Evolutionary conservation across 768 basidiomycete genomes (phyloP).

Genomic region (Suillus hirtellus): DNA sequence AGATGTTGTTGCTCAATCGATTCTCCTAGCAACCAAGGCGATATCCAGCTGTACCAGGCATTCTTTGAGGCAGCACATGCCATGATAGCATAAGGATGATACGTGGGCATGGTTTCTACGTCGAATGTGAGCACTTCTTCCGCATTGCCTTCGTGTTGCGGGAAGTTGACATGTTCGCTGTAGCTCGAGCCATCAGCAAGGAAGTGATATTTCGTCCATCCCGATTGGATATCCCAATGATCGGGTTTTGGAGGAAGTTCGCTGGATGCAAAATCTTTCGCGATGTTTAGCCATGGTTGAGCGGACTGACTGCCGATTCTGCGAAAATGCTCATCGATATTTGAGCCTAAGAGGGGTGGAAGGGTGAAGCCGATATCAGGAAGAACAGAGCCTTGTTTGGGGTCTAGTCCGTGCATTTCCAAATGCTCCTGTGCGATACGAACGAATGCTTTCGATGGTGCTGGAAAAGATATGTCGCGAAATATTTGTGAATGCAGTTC

Average conservation of each 20-base stretch:
- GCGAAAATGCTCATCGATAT: constrained; percentile 88
- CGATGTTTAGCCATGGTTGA: constrained; percentile 76
- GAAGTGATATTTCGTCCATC: constrained; percentile 88
- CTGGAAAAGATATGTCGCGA: constrained; percentile 60
- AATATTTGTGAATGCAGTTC: constrained; percentile 85
- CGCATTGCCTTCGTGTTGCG: constrained; percentile 58
- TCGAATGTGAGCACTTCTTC: constrained; percentile 87
- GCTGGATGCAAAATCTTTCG: constrained; percentile 53
- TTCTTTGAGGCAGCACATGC: constrained; percentile 82
- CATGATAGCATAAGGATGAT: constrained; percentile 82
- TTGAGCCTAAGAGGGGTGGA: constrained; percentile 78
- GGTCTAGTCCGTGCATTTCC: constrained; percentile 76
- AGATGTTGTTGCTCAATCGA: constrained; percentile 61
- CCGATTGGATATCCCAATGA: constrained; percentile 56
- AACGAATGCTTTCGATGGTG: constrained; percentile 59
- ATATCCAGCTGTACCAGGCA: constrained; percentile 96
- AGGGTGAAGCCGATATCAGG: constrained; percentile 79
- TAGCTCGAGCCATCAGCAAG: constrained; percentile 75
- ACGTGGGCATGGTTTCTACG: constrained; percentile 88
- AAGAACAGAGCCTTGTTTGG: constrained; percentile 76
- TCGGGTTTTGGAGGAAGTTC: constrained; percentile 63
- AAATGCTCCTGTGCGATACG: constrained; percentile 84
- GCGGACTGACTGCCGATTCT: constrained; percentile 67
- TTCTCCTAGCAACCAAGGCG: constrained; percentile 83
- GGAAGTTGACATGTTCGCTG: constrained; percentile 68